A percentile compares a stretch with the other conserved stretches of the same genome.
These are phyloP conservation scores for Hawksworthiomyces lignivorus DNA, from an alignment of 2,329 filamentous ascomycete genomes.

Conservation along the genomic window DNA sequence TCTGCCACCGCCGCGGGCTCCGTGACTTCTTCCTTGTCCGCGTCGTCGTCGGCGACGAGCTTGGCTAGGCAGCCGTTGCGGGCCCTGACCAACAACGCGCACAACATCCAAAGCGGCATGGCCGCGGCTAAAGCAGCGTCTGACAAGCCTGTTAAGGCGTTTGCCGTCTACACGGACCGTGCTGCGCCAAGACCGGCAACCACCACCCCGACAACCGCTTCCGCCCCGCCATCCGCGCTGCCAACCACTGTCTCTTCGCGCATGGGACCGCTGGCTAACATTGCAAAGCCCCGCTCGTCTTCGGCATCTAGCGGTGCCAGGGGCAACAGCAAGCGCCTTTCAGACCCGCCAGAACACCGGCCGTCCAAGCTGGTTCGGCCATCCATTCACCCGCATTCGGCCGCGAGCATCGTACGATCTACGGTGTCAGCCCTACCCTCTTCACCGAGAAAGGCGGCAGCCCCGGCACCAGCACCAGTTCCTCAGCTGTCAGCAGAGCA, in stretches of 20 bases:
- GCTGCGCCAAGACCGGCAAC: not conserved
- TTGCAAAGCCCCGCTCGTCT: constrained; percentile 26
- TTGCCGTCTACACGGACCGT: constrained; percentile 79
- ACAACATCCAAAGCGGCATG: constrained; percentile 61
- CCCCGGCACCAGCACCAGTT: constrained; percentile 4
- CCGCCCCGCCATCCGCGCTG: constrained; percentile 8
- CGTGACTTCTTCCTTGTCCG: constrained; percentile 69
- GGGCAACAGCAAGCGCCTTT: constrained; percentile 30
- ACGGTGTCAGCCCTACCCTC: not conserved
- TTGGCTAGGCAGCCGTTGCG: constrained; percentile 68
- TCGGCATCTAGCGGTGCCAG: constrained; percentile 10
- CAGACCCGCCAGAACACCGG: constrained; percentile 27
- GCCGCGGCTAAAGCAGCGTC: constrained; percentile 31
- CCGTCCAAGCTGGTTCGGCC: constrained; percentile 37
- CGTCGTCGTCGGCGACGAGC: constrained; percentile 38
- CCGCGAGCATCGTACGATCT: constrained; percentile 2
- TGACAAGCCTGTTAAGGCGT: constrained; percentile 70
- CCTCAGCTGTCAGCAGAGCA: constrained; percentile 59
- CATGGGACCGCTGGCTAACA: constrained; percentile 22
- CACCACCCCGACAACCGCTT: constrained; percentile 21
- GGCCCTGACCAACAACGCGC: constrained; percentile 60
- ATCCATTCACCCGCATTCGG: constrained; percentile 12
- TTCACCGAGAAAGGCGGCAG: not conserved
- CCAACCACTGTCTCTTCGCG: constrained; percentile 13
- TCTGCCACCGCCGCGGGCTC: constrained; percentile 20